Conservation (phyloP, 2,329 filamentous ascomycete genomes). For the Malbranchea zuffiana region DNA sequence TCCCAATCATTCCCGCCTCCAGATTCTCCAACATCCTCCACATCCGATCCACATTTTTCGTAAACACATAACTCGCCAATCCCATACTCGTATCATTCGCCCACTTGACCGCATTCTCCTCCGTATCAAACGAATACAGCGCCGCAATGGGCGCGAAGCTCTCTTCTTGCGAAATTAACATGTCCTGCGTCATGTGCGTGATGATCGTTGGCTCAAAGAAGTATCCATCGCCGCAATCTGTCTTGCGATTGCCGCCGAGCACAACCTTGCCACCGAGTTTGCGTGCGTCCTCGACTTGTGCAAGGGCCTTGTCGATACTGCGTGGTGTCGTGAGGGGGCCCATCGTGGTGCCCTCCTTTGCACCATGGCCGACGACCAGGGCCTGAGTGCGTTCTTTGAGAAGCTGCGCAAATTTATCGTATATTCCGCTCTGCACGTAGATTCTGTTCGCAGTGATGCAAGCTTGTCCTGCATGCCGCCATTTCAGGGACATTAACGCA, state of each 20-base stretch:
- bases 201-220: slow-evolving; percentile 62
- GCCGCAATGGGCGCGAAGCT: slow-evolving; percentile 55
- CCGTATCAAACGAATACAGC: slow-evolving; percentile 54
- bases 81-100: slow-evolving; percentile 57
- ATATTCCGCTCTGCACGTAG: slow-evolving; percentile 26
- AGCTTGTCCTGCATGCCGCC: slow-evolving; percentile 27
- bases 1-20: slow-evolving; percentile 59
- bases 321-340: slow-evolving; percentile 49
- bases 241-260: slow-evolving; percentile 43
- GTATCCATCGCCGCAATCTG: slow-evolving; percentile 49
- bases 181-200: slow-evolving; percentile 46
- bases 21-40: slow-evolving; percentile 57
- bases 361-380: slow-evolving; percentile 52
- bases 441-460: slow-evolving; percentile 30
- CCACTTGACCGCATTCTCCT: slow-evolving; percentile 50
- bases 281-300: slow-evolving; percentile 55
- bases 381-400: slow-evolving; percentile 42
- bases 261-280: slow-evolving; percentile 53
- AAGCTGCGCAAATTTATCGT: slow-evolving; percentile 45
- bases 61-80: slow-evolving; percentile 57
- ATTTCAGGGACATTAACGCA: slow-evolving; percentile 25
- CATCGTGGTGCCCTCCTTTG: slow-evolving; percentile 45
- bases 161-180: slow-evolving; percentile 50
- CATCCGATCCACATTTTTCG: slow-evolving; percentile 54
- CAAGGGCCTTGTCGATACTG: slow-evolving; percentile 43